Evolutionary conservation across 257 asterid species (phyloP), one percentile per base, ranked within the genome.

Genomic region (Fraxinus excelsior): DNA sequence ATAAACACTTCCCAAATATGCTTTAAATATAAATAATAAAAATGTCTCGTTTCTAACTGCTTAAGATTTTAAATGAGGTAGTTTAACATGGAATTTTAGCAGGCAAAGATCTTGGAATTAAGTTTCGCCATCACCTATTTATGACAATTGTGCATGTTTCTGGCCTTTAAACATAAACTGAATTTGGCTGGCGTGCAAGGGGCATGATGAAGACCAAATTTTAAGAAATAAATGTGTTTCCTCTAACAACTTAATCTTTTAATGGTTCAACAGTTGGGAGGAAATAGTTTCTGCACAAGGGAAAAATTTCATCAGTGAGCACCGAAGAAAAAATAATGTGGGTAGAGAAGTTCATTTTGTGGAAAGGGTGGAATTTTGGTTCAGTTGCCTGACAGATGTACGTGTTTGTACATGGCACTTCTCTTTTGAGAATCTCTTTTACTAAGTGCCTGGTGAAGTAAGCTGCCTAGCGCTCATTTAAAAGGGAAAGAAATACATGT

Each of bases 331-430:
- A 35, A 66, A 70, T 72, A 37, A 38, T 44, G 67, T 74, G 66
- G 73, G 37, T 70, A 49, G 58, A 58, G 72, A 70, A 70, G 32
- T 72, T 67, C 44, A 28, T 53, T 74, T 78, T 13, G 67, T 5
- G 66, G 62, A 18, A 34, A 13, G 21, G 44, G 11, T 25, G 35
- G 65, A 28, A 49, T 26, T 72, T 32, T 44, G 3, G 19, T 31
- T 75, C 78, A 16, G 32, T 11, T 53, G 67, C 18, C 37, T 73
- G 64, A 46, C 14, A 25, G 18, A 37, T 37, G 10, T 62, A 60
- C 4, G 51, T 64, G 28, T 25, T 69, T 58, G 28, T 58, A 58
- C 66, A 58, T 58, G 66, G n/a, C 29, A 58, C 26, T 58, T 21
- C 4, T 7, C 21, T 49, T 73, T 46, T 67, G 74, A 60, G 56